A percentile compares a stretch with the other conserved stretches of the same genome.
phyloP scores from a whole-genome alignment of 2,329 filamentous ascomycete species.

The Penicillium sp. region DNA sequence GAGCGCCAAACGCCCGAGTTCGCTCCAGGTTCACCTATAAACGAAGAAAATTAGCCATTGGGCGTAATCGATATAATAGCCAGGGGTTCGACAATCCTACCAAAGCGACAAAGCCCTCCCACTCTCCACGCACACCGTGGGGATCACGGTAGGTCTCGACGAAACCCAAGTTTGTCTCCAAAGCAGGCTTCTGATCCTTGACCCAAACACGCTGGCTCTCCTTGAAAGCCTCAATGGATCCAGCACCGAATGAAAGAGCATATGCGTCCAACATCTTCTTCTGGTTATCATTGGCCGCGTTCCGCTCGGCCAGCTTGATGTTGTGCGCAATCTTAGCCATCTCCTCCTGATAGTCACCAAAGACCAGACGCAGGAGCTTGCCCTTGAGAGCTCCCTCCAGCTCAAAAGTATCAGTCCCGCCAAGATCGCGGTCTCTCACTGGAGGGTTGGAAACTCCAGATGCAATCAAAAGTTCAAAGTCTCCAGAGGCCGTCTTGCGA shows the following conservation, averaged over 20 bases:
- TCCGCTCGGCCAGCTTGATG: slow-evolving; percentile 70
- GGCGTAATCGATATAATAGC: slow-evolving; percentile 3
- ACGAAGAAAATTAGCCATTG: slow-evolving; percentile 38
- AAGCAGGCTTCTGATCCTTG: slow-evolving; percentile 77
- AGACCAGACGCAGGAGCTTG: slow-evolving; percentile 73
- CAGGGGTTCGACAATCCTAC: slow-evolving; percentile 32
- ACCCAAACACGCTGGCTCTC: slow-evolving; percentile 83
- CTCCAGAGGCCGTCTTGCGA: slow-evolving; percentile 67
- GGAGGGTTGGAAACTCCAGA: slow-evolving; percentile 69
- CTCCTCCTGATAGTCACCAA: slow-evolving; percentile 75
- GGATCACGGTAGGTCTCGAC: slow-evolving; percentile 87
- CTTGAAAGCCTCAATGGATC: slow-evolving; percentile 78
- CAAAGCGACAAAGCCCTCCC: slow-evolving; percentile 80
- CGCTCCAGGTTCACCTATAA: slow-evolving; percentile 79
- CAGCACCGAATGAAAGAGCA: slow-evolving; percentile 73
- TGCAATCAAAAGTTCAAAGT: slow-evolving; percentile 76
- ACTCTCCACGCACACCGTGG: slow-evolving; percentile 79
- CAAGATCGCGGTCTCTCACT: slow-evolving; percentile 69
- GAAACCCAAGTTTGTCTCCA: slow-evolving; percentile 83
- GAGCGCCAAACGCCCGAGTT: slow-evolving; percentile 82
- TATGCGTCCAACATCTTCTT: slow-evolving; percentile 76
- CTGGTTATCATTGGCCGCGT: slow-evolving; percentile 76
- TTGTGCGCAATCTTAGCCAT: slow-evolving; percentile 71
- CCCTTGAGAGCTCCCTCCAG: slow-evolving; percentile 67
- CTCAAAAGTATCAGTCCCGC: slow-evolving; percentile 67